These are phyloP conservation scores for Sphagnurus paluster DNA, from an alignment of 1,284 basidiomycete species.

Conservation along the genomic window DNA sequence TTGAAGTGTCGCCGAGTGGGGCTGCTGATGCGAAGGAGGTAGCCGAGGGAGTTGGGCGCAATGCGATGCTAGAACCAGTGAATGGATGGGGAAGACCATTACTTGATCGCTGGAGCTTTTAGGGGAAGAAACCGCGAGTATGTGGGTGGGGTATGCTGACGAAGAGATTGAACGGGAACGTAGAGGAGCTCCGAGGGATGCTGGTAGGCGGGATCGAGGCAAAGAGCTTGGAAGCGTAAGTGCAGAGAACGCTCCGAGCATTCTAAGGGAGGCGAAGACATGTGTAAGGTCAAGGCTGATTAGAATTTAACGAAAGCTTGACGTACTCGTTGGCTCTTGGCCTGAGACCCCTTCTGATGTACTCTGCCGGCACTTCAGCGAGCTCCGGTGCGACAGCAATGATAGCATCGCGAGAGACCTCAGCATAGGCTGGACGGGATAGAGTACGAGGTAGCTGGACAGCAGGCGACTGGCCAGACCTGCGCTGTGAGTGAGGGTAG, in stretches of 20 bases:
- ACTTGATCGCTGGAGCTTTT: constrained; percentile 40
- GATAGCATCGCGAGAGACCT: constrained; percentile 54
- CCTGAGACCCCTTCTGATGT: constrained; percentile 54
- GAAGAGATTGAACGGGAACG: constrained; percentile 32
- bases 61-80: constrained; percentile 56
- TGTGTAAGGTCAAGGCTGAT: constrained; percentile 12
- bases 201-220: constrained; percentile 47
- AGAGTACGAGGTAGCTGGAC: constrained; percentile 62
- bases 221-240: constrained; percentile 48
- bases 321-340: constrained; percentile 52
- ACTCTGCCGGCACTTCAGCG: constrained; percentile 55
- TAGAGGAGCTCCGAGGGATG: constrained; percentile 44
- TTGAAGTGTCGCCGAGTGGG: constrained; percentile 37
- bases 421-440: constrained; percentile 50
- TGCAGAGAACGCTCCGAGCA: constrained; percentile 50
- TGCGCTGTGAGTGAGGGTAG: constrained; percentile 32
- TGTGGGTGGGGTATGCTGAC: constrained; percentile 52
- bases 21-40: constrained; percentile 37
- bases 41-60: constrained; percentile 59
- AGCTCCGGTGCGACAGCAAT: constrained; percentile 56
- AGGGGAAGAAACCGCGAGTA: constrained; percentile 53
- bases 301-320: constrained; percentile 2
- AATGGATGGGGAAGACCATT: constrained; percentile 54
- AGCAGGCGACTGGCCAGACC: constrained; percentile 23
- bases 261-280: constrained; percentile 34